A percentile compares a stretch with the other conserved stretches of the same genome.
Evolutionary conservation across 225 moss, liverwort and hornwort genomes (phyloP).

Genomic region (Asterella californica): DNA sequence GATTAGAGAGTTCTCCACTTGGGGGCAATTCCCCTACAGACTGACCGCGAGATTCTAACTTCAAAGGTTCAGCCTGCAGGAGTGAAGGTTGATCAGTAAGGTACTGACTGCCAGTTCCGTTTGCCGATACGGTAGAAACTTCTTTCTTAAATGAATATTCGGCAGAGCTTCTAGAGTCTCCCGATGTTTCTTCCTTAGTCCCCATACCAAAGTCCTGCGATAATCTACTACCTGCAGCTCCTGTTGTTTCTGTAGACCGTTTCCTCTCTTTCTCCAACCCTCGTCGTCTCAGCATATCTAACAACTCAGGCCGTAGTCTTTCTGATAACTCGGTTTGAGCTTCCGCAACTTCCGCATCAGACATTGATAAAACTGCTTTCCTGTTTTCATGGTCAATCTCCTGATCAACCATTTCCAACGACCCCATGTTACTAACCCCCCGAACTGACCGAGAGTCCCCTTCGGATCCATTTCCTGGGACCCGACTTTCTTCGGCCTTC

Average conservation of each 20-base stretch:
- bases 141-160: neutral
- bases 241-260: conserved; percentile 37
- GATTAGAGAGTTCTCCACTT: neutral
- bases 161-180: neutral
- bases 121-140: neutral
- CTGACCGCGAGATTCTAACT: conserved; percentile 14
- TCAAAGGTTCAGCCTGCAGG: conserved; percentile 3
- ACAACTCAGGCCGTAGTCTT: conserved; percentile 59
- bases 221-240: conserved; percentile 22
- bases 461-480: neutral
- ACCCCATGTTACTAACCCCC: neutral
- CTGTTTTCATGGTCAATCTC: conserved; percentile 74
- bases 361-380: conserved; percentile 66
- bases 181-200: neutral
- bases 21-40: neutral
- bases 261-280: conserved; percentile 55
- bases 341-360: conserved; percentile 64
- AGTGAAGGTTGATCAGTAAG: neutral
- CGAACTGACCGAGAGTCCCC: neutral
- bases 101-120: neutral
- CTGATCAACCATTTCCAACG: neutral
- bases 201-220: neutral
- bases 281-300: conserved; percentile 68
- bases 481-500: neutral
- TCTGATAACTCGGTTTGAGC: conserved; percentile 70